Evolutionary conservation across 805 yeast species (phyloP).

Genomic region (Candida montana): DNA sequence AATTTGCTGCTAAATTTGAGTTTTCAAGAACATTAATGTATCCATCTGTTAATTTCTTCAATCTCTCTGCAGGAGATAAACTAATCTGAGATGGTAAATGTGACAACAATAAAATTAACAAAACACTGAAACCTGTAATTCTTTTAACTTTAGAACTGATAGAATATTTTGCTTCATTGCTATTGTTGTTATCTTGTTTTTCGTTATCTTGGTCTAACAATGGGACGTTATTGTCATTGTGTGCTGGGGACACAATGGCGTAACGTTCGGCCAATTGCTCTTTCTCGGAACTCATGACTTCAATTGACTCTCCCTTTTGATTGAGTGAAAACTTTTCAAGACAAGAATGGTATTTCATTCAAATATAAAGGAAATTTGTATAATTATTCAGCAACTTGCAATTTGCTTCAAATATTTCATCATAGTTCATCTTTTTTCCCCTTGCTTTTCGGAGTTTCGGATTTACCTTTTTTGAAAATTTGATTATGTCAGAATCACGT

Average conservation of each 20-base stretch:
- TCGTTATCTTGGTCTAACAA: not conserved
- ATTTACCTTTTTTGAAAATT: too few relatives aligned
- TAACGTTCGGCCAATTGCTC: not conserved
- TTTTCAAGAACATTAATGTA: slow-evolving; percentile 24
- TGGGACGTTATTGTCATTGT: not conserved
- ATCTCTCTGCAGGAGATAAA: slow-evolving; percentile 1
- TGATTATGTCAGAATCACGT: not conserved
- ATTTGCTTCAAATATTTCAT: not conserved
- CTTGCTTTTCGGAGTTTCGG: not conserved
- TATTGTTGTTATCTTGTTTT: not conserved
- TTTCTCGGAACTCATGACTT: not conserved
- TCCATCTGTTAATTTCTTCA: slow-evolving; percentile 10
- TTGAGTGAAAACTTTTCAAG: slow-evolving; percentile 5
- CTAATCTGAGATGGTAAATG: not conserved
- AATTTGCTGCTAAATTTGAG: slow-evolving; percentile 40
- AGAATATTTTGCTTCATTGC: too few relatives aligned
- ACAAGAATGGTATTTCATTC: slow-evolving; percentile 2
- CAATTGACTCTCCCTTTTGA: not conserved
- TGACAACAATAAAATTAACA: not conserved
- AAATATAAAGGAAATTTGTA: too few relatives aligned
- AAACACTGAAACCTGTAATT: not conserved
- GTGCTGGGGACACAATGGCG: not conserved
- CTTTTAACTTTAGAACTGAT: not conserved
- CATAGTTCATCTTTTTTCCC: not conserved
- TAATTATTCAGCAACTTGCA: not conserved